Conservation (phyloP, 495 filamentous ascomycete species). For the Lasiosphaeris hirsuta region DNA sequence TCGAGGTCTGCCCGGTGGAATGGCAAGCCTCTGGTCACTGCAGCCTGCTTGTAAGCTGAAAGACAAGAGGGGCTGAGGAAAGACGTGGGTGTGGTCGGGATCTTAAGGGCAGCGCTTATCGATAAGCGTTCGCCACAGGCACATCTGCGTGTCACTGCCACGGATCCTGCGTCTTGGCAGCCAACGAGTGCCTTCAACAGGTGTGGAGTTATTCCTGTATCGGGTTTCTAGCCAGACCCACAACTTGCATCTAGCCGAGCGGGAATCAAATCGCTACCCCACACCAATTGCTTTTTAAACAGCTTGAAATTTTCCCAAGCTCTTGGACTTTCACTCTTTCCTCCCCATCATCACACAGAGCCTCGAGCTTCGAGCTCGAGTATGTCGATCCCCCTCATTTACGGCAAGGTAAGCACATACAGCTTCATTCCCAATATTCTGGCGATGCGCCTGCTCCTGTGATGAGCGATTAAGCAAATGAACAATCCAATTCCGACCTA, state of each 20-base stretch:
- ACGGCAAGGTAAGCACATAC: conserved; percentile 40
- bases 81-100: conserved; percentile 20
- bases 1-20: not conserved
- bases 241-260: too few relatives aligned
- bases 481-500: conserved; percentile 84
- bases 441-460: conserved; percentile 30
- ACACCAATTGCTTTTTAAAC: conserved; percentile 25
- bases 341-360: conserved; percentile 1
- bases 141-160: not conserved
- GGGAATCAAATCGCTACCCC: conserved; percentile 24
- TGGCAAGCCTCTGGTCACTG: conserved; percentile 10
- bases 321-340: conserved; percentile 17
- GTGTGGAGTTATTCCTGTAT: too few relatives aligned
- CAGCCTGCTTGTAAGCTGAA: conserved; percentile 7
- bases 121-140: conserved; percentile 24
- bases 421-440: conserved; percentile 29
- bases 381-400: conserved; percentile 2
- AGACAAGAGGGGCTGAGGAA: conserved; percentile 11
- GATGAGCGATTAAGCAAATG: conserved; percentile 46
- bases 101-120: conserved; percentile 19
- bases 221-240: too few relatives aligned
- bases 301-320: conserved; percentile 25
- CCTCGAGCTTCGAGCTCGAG: conserved; percentile 3
- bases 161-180: not conserved
- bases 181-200: not conserved